Base-by-base conservation (phyloP, 1,139 yeast genomes). In the Geotrichum bryndzae region DNA sequence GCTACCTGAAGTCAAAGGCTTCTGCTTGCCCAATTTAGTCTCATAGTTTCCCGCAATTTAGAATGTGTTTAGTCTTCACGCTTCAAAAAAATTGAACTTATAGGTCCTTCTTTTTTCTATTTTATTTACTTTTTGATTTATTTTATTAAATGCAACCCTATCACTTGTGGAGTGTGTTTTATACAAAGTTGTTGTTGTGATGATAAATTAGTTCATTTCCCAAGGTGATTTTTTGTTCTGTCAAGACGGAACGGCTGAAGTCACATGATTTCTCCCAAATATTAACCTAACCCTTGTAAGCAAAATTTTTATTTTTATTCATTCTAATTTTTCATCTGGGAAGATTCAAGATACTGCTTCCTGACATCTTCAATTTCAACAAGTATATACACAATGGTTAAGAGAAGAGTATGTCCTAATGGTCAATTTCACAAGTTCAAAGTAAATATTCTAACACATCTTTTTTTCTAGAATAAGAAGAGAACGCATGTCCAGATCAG, bases 401-500 rank as follows among this genome's bases (percentile, higher is more conserved):
- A 77, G 68, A 76, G 82, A 77, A 79, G 82, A 76, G 82, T 79
- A 70, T 55, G 81, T 74, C 23, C n/a, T 10, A 51, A 8, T 15
- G 29, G 29, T 25, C 22, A 45, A 18, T 18, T 23, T 13, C n/a
- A 41, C 11, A 11, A 29, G 22, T 18, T 25, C 15, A 22, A 41
- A 31, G 31, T 50, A 60, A 59, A 62, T 59, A 65, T 63, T 27
- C 7, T 25, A n/a, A 60, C 56, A 59, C 8, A 73, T 75, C 71
- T 45, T 54, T 25, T 25, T 25, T 25, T 25, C 27, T 25, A 59
- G 68, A 73, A 74, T 61, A 92, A 91, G 77, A 89, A 86, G 72
- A 87, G 97, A 82, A 92, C 98, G 15, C 98, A 92, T 73, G 88
- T 80, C 63, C 82, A 81, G 70, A 78, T 79, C 50, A 76, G 83